Evolutionary conservation across 148 eudicot genomes (phyloP).

Genomic region (Camellia granthamiana): DNA sequence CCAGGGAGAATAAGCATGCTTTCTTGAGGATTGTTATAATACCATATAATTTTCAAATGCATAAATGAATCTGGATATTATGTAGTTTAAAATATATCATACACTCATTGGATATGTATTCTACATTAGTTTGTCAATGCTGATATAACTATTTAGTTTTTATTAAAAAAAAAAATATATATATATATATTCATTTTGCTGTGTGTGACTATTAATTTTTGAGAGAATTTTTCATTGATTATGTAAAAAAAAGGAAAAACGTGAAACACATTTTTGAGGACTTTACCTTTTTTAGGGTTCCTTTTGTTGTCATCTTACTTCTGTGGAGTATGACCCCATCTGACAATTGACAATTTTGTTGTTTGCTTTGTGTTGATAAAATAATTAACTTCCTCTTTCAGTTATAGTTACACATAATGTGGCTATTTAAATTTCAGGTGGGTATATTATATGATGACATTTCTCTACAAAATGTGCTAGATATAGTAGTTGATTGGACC

Average conservation of each 20-base stretch:
- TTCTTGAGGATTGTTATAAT: no score
- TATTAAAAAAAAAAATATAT: neutral
- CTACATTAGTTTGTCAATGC: neutral
- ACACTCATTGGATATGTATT: neutral
- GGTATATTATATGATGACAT: slow-evolving; percentile 87
- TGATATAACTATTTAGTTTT: neutral
- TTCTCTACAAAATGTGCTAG: slow-evolving; percentile 76
- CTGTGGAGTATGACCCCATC: neutral
- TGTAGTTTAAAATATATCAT: neutral
- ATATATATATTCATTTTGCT: neutral
- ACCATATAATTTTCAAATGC: neutral
- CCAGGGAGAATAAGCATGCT: no score
- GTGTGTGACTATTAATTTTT: neutral
- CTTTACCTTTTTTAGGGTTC: neutral
- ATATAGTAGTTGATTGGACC: slow-evolving; percentile 90
- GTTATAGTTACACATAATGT: neutral
- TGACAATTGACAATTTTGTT: slow-evolving; percentile 6
- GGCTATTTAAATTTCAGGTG: slow-evolving; percentile 54
- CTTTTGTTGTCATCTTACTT: neutral
- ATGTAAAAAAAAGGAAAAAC: neutral
- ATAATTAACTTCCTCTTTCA: neutral
- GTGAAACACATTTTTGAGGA: neutral
- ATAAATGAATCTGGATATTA: neutral
- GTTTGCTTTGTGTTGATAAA: neutral
- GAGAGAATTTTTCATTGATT: neutral